Evolutionary conservation across 331 rosid genomes (phyloP).

Genomic region (Malus hybrid): DNA sequence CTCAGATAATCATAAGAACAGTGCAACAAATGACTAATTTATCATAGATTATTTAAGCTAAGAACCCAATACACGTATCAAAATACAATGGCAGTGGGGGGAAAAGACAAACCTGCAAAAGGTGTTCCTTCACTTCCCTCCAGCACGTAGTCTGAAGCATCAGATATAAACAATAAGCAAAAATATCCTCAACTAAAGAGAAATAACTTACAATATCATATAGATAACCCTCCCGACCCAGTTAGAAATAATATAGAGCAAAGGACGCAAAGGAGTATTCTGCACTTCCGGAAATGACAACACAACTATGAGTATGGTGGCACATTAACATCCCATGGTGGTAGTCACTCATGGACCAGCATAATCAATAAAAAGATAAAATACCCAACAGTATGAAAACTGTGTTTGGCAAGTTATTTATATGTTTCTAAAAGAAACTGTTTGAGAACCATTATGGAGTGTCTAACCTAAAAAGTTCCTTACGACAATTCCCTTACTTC

Average conservation of each 20-base stretch:
- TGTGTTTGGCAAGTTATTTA: background rate
- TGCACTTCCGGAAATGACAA: background rate
- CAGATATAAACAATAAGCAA: slow-evolving; percentile 10
- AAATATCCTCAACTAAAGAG: slow-evolving; percentile 10
- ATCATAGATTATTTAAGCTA: background rate
- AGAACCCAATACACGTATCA: slow-evolving; percentile 5
- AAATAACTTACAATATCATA: background rate
- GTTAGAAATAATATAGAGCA: background rate
- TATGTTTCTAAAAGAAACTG: background rate
- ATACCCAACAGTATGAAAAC: background rate
- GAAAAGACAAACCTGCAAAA: slow-evolving; percentile 59
- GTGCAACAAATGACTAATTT: background rate
- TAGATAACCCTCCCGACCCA: background rate
- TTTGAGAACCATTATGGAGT: background rate
- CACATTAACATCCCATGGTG: background rate
- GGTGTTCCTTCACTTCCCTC: slow-evolving; percentile 99
- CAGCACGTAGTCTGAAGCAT: slow-evolving; percentile 75
- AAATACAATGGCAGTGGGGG: background rate
- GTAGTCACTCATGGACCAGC: background rate
- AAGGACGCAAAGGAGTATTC: background rate
- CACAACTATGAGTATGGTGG: background rate
- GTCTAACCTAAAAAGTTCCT: background rate
- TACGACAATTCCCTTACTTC: background rate
- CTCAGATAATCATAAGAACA: background rate
- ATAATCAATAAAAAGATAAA: background rate